phyloP scores from a whole-genome alignment of 73 alveolate species.

The Tetrahymena elliotti region DNA sequence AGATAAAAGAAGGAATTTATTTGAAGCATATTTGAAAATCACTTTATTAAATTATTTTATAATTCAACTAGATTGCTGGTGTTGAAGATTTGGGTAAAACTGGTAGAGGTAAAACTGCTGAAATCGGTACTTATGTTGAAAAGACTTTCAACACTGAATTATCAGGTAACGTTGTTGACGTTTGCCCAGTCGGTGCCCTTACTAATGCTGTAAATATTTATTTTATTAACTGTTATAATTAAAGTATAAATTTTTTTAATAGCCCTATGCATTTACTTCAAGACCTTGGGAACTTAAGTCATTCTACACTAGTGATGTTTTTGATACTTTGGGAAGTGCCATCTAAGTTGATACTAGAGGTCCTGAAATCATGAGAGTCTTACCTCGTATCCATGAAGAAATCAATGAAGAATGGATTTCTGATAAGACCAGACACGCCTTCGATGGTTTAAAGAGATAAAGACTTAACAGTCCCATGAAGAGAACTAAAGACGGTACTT shows the following conservation, averaged over 20 bases:
- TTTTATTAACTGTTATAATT: not conserved
- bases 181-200: slow-evolving; percentile 92
- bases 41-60: no score
- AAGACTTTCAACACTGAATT: slow-evolving; percentile 76
- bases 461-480: slow-evolving; percentile 66
- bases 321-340: slow-evolving; percentile 63
- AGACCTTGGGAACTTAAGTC: slow-evolving; percentile 89
- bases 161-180: slow-evolving; percentile 77
- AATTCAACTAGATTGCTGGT: slow-evolving; percentile 53
- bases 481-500: slow-evolving; percentile 53
- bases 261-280: slow-evolving; percentile 78
- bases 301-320: slow-evolving; percentile 68
- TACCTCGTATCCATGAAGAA: slow-evolving; percentile 83
- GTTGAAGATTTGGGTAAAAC: slow-evolving; percentile 68
- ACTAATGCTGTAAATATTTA: slow-evolving; percentile 41
- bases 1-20: not conserved
- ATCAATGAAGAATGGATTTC: slow-evolving; percentile 84
- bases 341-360: slow-evolving; percentile 81
- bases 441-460: slow-evolving; percentile 79
- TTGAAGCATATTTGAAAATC: not conserved
- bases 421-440: slow-evolving; percentile 81
- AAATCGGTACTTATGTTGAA: slow-evolving; percentile 79
- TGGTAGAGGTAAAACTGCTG: slow-evolving; percentile 80
- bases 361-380: slow-evolving; percentile 79
- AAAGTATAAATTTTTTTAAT: no score